Evolutionary conservation across 148 eudicot genomes (phyloP).

Genomic region (Polygonum aviculare): DNA sequence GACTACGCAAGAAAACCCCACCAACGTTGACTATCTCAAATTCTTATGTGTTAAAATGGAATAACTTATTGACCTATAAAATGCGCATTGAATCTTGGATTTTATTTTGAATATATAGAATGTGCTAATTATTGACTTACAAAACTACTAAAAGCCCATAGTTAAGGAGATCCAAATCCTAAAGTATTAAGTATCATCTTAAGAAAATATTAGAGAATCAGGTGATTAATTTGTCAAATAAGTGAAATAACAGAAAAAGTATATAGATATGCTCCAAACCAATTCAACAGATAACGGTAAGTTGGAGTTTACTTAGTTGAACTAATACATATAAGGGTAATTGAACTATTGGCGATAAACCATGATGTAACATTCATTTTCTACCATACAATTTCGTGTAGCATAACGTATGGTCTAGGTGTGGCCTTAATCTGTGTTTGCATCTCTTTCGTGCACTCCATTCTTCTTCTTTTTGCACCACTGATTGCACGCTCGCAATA

Average conservation of each 20-base stretch:
- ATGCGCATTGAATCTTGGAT: no score
- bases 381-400: not conserved
- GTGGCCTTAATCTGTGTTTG: not conserved
- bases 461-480: not conserved
- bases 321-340: not conserved
- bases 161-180: no score
- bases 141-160: no score
- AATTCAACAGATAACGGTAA: not conserved
- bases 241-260: not conserved
- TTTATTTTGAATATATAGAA: no score
- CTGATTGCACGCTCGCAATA: not conserved
- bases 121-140: no score
- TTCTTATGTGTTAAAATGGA: no score
- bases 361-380: not conserved
- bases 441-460: slow-evolving; percentile 3
- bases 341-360: not conserved
- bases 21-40: no score
- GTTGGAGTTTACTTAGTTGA: not conserved
- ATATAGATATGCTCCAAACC: not conserved
- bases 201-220: no score
- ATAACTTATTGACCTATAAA: no score
- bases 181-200: no score
- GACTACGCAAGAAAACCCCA: no score
- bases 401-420: not conserved
- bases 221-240: no score